Base-by-base conservation (phyloP, 768 basidiomycete species). In the Collybiopsis confluens region DNA sequence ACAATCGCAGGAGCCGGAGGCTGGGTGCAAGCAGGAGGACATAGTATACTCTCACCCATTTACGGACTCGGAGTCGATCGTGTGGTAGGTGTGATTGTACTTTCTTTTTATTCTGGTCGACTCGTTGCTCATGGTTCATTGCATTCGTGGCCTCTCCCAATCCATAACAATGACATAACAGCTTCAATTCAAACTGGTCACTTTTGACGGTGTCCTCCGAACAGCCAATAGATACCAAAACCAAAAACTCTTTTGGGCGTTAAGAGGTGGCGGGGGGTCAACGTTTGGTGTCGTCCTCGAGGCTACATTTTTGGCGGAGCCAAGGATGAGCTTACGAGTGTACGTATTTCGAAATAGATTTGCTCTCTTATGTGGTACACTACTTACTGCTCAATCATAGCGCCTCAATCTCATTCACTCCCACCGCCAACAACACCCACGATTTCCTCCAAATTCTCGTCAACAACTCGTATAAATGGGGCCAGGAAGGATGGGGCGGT, bases 401-500 rank as follows among this genome's bases (percentile, higher is more conserved):
- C 5, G 65, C 69, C 8, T 61, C 59, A 13, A 56, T 70, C 28
- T 62, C 46, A 9, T 66, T 68, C 52, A 58, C 53, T 16, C 58
- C 46, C 2, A 65, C 59, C 2, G 28, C 56, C n/a, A 38, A 54
- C 2, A 63, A 64, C 47, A 37, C 61, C 6, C 58, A 45, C 2
- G 57, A 55, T 1, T 73, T 67, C 61, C 61, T 65, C 47, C 42
- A 54, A 24, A 51, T 71, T 10, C 38, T 67, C 5, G 64, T 70
- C 2, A 62, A 73, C 52, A 61, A 65, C 23, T 59, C 68, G 2
- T 54, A 59, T 40, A 56, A 57, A 41, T 72, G 70, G 69, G 68
- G 63, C 3, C 52, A 58, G 13, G 62, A 71, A 27, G 70, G 70
- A 8, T 73, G 71, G 71, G 71, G 71, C 18, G 70, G 70, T 0